Evolutionary conservation across 257 asterid species (phyloP).

Genomic region (Solanum clarkiae): DNA sequence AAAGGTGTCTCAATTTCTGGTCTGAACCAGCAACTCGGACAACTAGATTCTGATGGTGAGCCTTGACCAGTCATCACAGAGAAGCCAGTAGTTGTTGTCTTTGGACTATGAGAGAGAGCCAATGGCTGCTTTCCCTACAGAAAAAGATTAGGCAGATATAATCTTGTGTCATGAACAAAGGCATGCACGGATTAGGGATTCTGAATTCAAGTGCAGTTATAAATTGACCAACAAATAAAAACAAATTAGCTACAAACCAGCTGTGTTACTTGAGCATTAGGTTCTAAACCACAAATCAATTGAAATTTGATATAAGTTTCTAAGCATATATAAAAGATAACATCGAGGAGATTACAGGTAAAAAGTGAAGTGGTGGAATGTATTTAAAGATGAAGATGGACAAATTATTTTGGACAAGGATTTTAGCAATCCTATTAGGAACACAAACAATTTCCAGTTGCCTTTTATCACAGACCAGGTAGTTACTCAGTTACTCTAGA

Average conservation of each 20-base stretch:
- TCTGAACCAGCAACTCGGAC: slow-evolving; percentile 84
- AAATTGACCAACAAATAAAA: neutral
- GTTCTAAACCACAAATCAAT: neutral
- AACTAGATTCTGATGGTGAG: slow-evolving; percentile 57
- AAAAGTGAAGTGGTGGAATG: neutral
- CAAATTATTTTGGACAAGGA: neutral
- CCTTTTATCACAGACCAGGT: neutral
- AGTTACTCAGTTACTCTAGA: neutral
- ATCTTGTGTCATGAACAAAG: neutral
- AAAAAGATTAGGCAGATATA: neutral
- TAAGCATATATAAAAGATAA: neutral
- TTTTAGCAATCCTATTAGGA: neutral
- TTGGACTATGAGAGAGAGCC: slow-evolving; percentile 57
- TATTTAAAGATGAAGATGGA: neutral
- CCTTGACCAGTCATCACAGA: slow-evolving; percentile 60
- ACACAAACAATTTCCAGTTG: neutral
- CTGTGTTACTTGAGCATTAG: neutral
- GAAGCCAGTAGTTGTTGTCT: slow-evolving; percentile 59
- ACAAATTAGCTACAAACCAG: neutral
- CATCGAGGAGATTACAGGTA: neutral
- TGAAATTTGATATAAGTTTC: neutral
- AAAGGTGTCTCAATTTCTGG: slow-evolving; percentile 69
- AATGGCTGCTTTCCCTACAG: neutral
- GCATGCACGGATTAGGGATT: neutral
- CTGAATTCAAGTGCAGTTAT: neutral